A percentile compares a stretch with the other conserved stretches of the same genome.
Evolutionary conservation across 2,329 filamentous ascomycete species (phyloP).

Genomic region (Metarhizium album): DNA sequence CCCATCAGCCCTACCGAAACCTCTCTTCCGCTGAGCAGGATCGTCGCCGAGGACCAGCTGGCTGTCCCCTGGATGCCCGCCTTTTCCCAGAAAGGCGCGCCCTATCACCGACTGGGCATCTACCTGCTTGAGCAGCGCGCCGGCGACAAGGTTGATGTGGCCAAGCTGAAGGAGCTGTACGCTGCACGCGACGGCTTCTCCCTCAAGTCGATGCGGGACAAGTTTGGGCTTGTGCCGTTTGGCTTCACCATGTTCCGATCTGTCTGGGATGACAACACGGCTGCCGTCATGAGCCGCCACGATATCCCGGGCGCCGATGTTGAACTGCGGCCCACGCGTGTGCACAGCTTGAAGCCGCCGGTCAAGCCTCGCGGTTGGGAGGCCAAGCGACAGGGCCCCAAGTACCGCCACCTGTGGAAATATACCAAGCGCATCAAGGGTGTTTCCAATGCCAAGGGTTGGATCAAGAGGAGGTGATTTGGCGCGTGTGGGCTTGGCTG

Average conservation of each 20-base stretch:
- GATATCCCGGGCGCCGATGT: slow-evolving; percentile 66
- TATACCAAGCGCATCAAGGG: slow-evolving; percentile 49
- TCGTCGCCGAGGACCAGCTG: slow-evolving; percentile 53
- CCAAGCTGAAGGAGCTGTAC: slow-evolving; percentile 43
- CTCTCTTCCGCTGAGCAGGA: slow-evolving; percentile 52
- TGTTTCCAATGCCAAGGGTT: slow-evolving; percentile 30
- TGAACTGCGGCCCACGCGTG: slow-evolving; percentile 72
- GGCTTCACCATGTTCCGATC: slow-evolving; percentile 83
- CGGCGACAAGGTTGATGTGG: slow-evolving; percentile 45
- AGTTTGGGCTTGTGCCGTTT: slow-evolving; percentile 58
- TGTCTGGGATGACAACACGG: slow-evolving; percentile 80
- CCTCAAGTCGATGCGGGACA: slow-evolving; percentile 62
- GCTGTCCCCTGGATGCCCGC: slow-evolving; percentile 75
- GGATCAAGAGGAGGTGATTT: slow-evolving; percentile 29
- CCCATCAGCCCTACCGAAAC: slow-evolving; percentile 41
- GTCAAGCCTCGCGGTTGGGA: slow-evolving; percentile 55
- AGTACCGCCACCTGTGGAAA: slow-evolving; percentile 56
- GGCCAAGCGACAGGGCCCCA: slow-evolving; percentile 52
- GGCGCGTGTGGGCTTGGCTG: neutral
- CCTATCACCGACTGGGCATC: slow-evolving; percentile 80
- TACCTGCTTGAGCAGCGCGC: slow-evolving; percentile 73
- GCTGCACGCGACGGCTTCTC: slow-evolving; percentile 55
- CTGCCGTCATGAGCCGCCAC: slow-evolving; percentile 74
- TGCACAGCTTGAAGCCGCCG: slow-evolving; percentile 55
- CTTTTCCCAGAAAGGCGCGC: slow-evolving; percentile 77